Evolutionary conservation across 2,329 filamentous ascomycete species (phyloP), one percentile per base, ranked within the genome.

Genomic region (Diaporthe capsici): DNA sequence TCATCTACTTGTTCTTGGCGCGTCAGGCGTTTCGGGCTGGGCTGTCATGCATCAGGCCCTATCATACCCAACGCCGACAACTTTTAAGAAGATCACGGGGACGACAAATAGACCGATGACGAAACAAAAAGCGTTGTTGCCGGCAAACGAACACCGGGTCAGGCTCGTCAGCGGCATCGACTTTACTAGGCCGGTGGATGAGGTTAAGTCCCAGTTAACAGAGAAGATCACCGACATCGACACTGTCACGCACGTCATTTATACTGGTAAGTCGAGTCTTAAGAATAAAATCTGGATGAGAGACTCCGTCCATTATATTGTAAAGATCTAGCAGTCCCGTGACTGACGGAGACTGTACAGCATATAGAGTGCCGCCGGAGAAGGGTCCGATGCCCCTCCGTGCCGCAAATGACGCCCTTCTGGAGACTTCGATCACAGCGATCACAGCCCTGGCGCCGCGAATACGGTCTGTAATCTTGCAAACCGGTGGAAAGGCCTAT

Each of bases 1-100:
- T 17, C 47, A 68, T 28, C 4, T 68, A 68, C 71, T 72, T 20
- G 71, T 72, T 12, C 58, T 72, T 39, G 71, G 71, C 71, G 71
- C 57, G 17, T 72, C 71, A 9, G 71, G 71, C 2, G 47, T 72
- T 61, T 72, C 71, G 20, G 71, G 71, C 0, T 72, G 71, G 71
- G 71, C 71, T 9, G 71, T 17, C 1, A 51, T 72, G 44, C 71
- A 63, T 1, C 57, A 63, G 2, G 42, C 58, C 3, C 8, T 42
- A 13, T 63, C 8, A 13, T 72, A 72, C 22, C 71, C 71, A 25
- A 72, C 55, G 1, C 44, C 71, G 9, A 53, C 57, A 28, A 72
- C 71, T 9, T 72, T 61, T 47, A 15, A 42, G 1, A 60, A 42
- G 13, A 53, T 72, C 4, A 72, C 58, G 10, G 71, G 31, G 0